Evolutionary conservation across 176 grass and related monocot species (phyloP), one percentile per base, ranked within the genome.

Genomic region (Pontederia crassipes): DNA sequence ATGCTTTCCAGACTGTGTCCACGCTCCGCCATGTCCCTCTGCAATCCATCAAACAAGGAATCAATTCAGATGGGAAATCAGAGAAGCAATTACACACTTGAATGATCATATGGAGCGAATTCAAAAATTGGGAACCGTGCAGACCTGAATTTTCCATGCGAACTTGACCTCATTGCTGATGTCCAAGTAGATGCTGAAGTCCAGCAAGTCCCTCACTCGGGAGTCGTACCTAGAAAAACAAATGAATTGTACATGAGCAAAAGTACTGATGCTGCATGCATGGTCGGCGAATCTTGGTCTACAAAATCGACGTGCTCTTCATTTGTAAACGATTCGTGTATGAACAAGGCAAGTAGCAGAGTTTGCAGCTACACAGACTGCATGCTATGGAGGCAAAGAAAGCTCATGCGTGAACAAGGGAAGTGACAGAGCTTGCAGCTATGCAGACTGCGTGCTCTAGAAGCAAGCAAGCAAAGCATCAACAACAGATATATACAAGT

Each of bases 111-210:
- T 24, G 17, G 45, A 18, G 5, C 8, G 17, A 16, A 12, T 4
- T 64, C 45, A 16, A 52, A 52, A 20, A 18, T n/a, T 24, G 20
- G 20, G 20, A 17, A 40, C 6, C 32, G 6, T 3, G 32, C 54
- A 9, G 14, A 54, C 65, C 65, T 67, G 65, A 67, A 67, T 67
- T 29, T 67, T 67, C 65, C 65, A 67, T 67, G 65, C 65, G 17
- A 67, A 67, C 49, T 67, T 67, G 9, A 67, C 65, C 49, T 67
- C 65, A 28, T 67, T 67, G 50, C 65, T 67, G 27, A 67, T 67
- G 16, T 67, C 65, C 49, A 67, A 67, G 65, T 67, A 67, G 65
- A 67, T 67, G 49, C 65, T 67, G 49, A 67, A 67, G 48, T 67
- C 65, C 65, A 67, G 15, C 26, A 67, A 49, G 16, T 67, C 65